A percentile compares a stretch with the other conserved stretches of the same genome.
phyloP scores from a whole-genome alignment of 163 green algal genomes.

The Coccomyxa subellipsoidea region DNA sequence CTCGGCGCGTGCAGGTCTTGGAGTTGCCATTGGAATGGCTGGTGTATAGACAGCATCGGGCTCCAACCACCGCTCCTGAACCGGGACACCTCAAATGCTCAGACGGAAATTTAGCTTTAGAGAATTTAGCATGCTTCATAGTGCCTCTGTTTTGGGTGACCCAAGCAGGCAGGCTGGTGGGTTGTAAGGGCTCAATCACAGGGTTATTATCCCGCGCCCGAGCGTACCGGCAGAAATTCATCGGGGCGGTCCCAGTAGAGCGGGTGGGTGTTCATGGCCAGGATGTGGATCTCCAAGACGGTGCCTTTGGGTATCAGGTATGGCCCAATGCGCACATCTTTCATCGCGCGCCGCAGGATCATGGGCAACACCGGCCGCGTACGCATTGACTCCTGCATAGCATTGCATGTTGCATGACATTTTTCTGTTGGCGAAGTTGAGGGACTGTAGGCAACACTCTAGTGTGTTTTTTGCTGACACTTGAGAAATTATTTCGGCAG shows the following conservation, averaged over 20 bases:
- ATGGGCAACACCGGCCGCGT: conserved; percentile 58
- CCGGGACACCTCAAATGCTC: neutral
- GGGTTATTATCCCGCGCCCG: conserved; percentile 6
- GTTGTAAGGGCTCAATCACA: too few species aligned
- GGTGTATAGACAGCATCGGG: neutral
- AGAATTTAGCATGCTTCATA: too few species aligned
- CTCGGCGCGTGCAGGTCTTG: neutral
- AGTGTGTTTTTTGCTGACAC: conserved; percentile 29
- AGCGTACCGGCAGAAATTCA: conserved; percentile 48
- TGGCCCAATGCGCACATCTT: conserved; percentile 19
- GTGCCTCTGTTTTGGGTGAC: too few species aligned
- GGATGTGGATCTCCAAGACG: conserved; percentile 40
- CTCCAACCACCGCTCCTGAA: conserved; percentile 13
- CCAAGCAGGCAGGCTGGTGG: too few species aligned
- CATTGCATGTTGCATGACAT: too few species aligned
- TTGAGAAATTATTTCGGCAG: neutral
- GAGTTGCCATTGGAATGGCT: neutral
- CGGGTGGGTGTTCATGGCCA: conserved; percentile 43
- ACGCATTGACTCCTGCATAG: conserved; percentile 57
- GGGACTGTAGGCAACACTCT: too few species aligned
- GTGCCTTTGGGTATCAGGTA: conserved; percentile 37
- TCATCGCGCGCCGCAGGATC: neutral
- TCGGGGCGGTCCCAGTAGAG: conserved; percentile 45
- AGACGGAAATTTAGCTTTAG: too few species aligned
- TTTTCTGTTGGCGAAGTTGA: too few species aligned